phyloP scores from a whole-genome alignment of 2,329 filamentous ascomycete species.

The Penicillium sp. region DNA sequence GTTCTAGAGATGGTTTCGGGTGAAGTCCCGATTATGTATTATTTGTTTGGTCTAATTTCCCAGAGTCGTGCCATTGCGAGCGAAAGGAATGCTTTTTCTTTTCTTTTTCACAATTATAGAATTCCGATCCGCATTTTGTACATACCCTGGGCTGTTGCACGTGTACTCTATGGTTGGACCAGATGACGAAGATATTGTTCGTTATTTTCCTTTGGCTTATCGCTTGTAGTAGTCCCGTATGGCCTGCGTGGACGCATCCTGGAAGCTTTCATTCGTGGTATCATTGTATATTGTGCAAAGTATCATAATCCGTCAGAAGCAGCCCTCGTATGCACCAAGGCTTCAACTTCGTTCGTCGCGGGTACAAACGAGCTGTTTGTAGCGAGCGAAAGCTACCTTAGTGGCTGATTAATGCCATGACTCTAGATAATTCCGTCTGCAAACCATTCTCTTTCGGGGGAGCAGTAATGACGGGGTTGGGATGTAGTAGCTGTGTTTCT shows the following conservation, averaged over 20 bases:
- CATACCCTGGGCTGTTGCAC: conserved; percentile 47
- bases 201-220: conserved; percentile 36
- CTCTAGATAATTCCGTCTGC: conserved; percentile 36
- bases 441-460: conserved; percentile 21
- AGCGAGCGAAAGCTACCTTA: conserved; percentile 19
- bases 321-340: not conserved
- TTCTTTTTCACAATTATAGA: conserved; percentile 40
- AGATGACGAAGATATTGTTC: conserved; percentile 43
- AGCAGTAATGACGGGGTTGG: conserved; percentile 34
- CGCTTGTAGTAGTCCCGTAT: conserved; percentile 20
- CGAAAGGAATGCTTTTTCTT: conserved; percentile 46
- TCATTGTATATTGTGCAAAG: conserved; percentile 18
- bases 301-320: conserved; percentile 11
- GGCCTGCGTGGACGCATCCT: conserved; percentile 4
- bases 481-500: conserved; percentile 39
- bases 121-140: conserved; percentile 47
- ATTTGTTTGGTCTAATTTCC: conserved; percentile 49
- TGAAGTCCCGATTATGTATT: conserved; percentile 44
- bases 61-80: conserved; percentile 47
- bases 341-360: not conserved
- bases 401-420: conserved; percentile 41
- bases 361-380: not conserved
- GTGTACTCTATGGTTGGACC: conserved; percentile 47
- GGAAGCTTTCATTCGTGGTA: conserved; percentile 16
- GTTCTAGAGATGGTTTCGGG: conserved; percentile 41